Evolutionary conservation across 2,329 filamentous ascomycete genomes (phyloP), one percentile per base, ranked within the genome.

Genomic region (Curvularia lunata): DNA sequence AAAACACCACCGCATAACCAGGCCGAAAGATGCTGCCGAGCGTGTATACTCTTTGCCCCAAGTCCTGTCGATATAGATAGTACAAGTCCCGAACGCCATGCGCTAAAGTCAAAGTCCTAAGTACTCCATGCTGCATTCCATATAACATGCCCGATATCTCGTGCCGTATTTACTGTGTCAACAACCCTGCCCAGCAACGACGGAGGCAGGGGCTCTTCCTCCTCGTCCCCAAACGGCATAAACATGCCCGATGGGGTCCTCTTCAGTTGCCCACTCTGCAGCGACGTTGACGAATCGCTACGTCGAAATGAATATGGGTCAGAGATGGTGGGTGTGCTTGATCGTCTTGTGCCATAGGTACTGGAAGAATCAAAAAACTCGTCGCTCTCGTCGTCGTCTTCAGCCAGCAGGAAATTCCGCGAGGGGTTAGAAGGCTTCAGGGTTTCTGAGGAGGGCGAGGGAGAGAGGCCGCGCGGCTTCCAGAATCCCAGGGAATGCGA

Each of bases 231-330:
- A 67, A 88, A 90, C 7, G 92, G 91, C 90, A 96, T 93, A 69
- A 96, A 90, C 91, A 96, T 96, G 66, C 92, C 92, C 38, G 91
- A 95, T 49, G 87, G 83, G 19, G 91, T 96, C 65, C 92, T 85
- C 61, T 89, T 87, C 82, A 96, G 88, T 51, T 88, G 88, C 18
- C 75, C 73, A 3, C 67, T 64, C 45, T 69, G 62, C 7, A 64
- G 65, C 10, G 62, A 60, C n/a, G 66, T 59, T 8, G 58, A 54
- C n/a, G 60, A 52, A 32, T 53, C 58, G 50, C 58, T 64, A 42
- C 59, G 54, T 30, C 66, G 64, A 56, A 64, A 58, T 40, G 62
- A 59, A 37, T 69, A 62, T 23, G 67, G 57, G 43, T 68, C 60
- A 8, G 63, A 77, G 58, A 63, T 67, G 66, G 78, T 79, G 56